Base-by-base conservation (phyloP, 176 grass and related monocot species). In the Areca catechu region DNA sequence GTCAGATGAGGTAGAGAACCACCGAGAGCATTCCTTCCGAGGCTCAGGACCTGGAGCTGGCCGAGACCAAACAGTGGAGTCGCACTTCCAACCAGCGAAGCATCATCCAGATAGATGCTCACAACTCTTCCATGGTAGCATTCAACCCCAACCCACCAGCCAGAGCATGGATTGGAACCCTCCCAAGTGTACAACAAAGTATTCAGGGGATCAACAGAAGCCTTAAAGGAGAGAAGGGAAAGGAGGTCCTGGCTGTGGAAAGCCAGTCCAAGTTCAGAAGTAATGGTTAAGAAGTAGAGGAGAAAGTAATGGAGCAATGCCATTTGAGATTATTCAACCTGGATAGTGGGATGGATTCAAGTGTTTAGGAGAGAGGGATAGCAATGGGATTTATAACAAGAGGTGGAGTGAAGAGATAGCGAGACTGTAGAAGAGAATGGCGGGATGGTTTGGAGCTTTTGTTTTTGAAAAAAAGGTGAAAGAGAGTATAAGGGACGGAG, bases 81-180 rank as follows among this genome's bases (percentile, higher is more conserved):
- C 50, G 76, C 55, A 19, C 60, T 24, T 51, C 85, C 85, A 0
- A 56, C 10, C 12, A 89, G 69, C 2, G 72, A 70, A 4, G 73
- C 71, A 34, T 69, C 19, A 63, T 89, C 76, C 22, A 89, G 27
- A 68, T 76, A 83, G 59, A 89, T 29, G 4, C 73, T 72, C 1
- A 52, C 65, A 5, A 89, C 85, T 49, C 80, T 73, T 7, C 80
- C 64, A 58, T 51, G 54, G 67, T 24, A 67, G 73, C 85, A 89
- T 24, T 61, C 59, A 43, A 83, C 48, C 5, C 80, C 85, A 21
- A 66, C 7, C 85, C 85, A 89, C 9, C 65, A 6, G 16, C 80
- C 80, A 17, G 76, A 77, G 73, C 85, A 89, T 48, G 85, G 80
- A 67, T 80, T 34, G 22, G 49, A 14, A 53, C 85, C 85, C 56